These are phyloP conservation scores for Phaeodactylum tricornutum DNA, from an alignment of 108 stramenopile genomes.

Conservation along the genomic window DNA sequence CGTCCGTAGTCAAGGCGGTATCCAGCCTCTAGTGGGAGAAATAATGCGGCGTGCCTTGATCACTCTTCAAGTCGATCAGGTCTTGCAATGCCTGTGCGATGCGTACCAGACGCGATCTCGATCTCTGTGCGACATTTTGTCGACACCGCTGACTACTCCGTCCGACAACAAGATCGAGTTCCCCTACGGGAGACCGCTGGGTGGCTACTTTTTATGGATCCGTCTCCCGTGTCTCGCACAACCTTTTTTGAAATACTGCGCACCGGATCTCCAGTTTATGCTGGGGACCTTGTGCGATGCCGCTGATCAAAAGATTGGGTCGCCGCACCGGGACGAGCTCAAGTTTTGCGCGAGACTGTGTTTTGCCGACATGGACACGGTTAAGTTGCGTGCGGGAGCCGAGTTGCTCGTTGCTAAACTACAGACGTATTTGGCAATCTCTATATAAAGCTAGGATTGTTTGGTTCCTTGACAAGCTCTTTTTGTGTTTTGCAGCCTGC, in stretches of 20 bases:
- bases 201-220: conserved; percentile 67
- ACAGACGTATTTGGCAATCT: not conserved
- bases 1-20: conserved; percentile 55
- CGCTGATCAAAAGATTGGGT: not conserved
- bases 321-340: not conserved
- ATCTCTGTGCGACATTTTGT: conserved; percentile 20
- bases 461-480: too few species aligned
- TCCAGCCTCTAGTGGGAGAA: conserved; percentile 48
- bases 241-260: conserved; percentile 27
- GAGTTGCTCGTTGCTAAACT: conserved; percentile 13
- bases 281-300: conserved; percentile 35
- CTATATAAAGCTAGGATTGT: too few species aligned
- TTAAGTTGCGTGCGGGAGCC: conserved; percentile 22
- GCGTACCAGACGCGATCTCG: conserved; percentile 31
- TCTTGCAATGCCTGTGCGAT: conserved; percentile 26
- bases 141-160: too few species aligned
- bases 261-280: conserved; percentile 36
- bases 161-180: conserved; percentile 26
- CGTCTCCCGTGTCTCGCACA: conserved; percentile 30
- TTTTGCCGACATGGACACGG: conserved; percentile 46
- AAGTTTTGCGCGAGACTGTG: conserved; percentile 35
- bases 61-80: conserved; percentile 23
- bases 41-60: conserved; percentile 30
- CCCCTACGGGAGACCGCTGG: conserved; percentile 11
- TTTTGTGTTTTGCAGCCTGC: too few species aligned